phyloP scores from a whole-genome alignment of 1,284 basidiomycete species.

The Testicularia cyperi region DNA sequence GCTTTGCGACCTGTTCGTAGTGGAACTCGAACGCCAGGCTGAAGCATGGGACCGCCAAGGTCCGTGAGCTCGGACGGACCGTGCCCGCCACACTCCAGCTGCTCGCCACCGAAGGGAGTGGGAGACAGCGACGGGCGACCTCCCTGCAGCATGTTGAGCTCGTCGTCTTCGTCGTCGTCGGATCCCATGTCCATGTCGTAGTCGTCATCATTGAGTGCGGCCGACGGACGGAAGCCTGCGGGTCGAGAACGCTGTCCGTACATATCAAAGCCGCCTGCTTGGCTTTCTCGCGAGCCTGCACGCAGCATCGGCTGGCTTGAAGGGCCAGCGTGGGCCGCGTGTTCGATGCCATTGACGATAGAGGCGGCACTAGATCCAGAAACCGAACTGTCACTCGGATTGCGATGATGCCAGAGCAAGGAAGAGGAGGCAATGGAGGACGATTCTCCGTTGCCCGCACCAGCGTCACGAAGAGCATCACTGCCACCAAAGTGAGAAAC shows the following conservation, averaged over 20 bases:
- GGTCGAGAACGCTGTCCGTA: neutral
- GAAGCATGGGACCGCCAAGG: constrained; percentile 20
- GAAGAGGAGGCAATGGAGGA: neutral
- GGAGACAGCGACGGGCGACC: no score
- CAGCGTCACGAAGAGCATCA: no score
- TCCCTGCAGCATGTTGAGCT: no score
- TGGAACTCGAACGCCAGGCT: constrained; percentile 17
- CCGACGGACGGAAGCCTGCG: neutral
- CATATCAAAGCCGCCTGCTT: neutral
- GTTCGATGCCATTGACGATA: constrained; percentile 12
- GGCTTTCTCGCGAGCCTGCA: constrained; percentile 9
- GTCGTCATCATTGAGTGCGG: neutral
- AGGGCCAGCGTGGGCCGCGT: constrained; percentile 17
- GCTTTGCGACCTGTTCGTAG: constrained; percentile 15
- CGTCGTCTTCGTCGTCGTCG: constrained; percentile 21
- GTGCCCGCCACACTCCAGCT: no score
- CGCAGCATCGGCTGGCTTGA: constrained; percentile 29
- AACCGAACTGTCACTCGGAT: constrained; percentile 24
- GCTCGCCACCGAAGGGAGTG: no score
- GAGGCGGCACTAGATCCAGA: constrained; percentile 25
- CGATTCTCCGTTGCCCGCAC: no score
- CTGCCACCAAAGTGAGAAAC: no score
- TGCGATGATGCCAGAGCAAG: constrained; percentile 24
- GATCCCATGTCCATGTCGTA: constrained; percentile 40
- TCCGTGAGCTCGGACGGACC: constrained; percentile 10